Percentiles rank a stretch among this genome's conserved stretches.
Evolutionary conservation across 2,329 filamentous ascomycete genomes (phyloP).

Genomic region (Diaporthe humulicola): DNA sequence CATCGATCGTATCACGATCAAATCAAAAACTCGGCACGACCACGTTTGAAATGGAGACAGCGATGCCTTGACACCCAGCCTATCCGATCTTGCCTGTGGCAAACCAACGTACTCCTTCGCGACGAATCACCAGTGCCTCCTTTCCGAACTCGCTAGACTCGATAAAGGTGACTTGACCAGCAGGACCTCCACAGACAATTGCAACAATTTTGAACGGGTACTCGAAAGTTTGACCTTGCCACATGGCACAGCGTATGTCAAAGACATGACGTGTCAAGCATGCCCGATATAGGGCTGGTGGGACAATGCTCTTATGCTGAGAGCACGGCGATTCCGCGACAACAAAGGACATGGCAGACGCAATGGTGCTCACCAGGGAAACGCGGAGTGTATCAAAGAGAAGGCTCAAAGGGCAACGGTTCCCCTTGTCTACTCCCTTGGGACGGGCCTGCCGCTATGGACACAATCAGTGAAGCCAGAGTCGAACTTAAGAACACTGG

Average conservation of each 20-base stretch:
- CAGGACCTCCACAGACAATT: background rate
- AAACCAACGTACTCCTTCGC: conserved; percentile 8
- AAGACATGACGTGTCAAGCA: background rate
- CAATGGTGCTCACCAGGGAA: conserved; percentile 11
- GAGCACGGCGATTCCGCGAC: background rate
- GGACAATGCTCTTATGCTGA: conserved; percentile 19
- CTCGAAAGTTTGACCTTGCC: background rate
- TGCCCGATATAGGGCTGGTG: background rate
- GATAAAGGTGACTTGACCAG: conserved; percentile 13
- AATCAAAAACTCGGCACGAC: conserved; percentile 30
- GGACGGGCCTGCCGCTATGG: background rate
- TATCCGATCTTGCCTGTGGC: conserved; percentile 28
- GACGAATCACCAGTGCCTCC: background rate
- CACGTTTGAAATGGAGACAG: conserved; percentile 34
- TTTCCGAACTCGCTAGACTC: conserved; percentile 6
- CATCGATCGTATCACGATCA: conserved; percentile 31
- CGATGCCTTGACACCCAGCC: conserved; percentile 24
- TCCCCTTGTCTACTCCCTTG: background rate
- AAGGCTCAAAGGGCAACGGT: conserved; percentile 18
- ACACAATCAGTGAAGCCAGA: background rate
- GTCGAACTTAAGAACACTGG: conserved; percentile 14
- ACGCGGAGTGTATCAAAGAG: conserved; percentile 13
- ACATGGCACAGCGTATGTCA: background rate
- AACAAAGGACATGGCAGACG: conserved; percentile 22
- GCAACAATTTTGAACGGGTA: background rate